Conservation (phyloP, 164 flowering plant species). For the Liriodendron chinense region DNA sequence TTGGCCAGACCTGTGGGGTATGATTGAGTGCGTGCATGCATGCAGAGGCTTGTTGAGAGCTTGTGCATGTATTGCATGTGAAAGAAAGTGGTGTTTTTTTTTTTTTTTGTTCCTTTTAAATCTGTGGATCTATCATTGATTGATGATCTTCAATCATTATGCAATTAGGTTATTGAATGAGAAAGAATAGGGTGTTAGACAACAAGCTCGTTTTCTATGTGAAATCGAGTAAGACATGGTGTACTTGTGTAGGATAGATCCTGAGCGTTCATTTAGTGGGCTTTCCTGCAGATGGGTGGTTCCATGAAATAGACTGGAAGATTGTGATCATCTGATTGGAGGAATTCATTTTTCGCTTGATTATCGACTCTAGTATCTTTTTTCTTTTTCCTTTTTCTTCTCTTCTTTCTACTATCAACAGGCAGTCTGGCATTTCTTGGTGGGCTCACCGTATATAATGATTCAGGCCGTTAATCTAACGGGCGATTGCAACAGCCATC, state of each 20-base stretch:
- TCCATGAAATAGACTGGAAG: neutral
- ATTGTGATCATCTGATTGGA: neutral
- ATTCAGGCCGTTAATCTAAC: no score
- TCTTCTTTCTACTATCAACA: no score
- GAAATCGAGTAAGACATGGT: neutral
- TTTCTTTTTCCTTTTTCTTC: neutral
- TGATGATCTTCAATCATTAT: constrained; percentile 3
- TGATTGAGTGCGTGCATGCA: neutral
- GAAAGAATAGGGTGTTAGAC: neutral
- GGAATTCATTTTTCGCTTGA: neutral
- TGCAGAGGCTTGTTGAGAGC: neutral
- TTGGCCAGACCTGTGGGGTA: neutral
- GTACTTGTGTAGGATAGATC: neutral
- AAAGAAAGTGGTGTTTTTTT: no score
- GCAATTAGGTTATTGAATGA: neutral
- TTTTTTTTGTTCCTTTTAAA: neutral
- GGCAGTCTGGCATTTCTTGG: no score
- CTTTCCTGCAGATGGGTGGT: neutral
- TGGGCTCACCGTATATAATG: no score
- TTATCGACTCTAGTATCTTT: neutral
- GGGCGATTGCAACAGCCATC: no score
- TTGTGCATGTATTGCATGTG: neutral
- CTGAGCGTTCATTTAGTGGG: neutral
- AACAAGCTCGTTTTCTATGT: neutral
- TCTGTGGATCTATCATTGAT: neutral